Base-by-base conservation (phyloP, 2,329 filamentous ascomycete species). In the Fusarium udum region DNA sequence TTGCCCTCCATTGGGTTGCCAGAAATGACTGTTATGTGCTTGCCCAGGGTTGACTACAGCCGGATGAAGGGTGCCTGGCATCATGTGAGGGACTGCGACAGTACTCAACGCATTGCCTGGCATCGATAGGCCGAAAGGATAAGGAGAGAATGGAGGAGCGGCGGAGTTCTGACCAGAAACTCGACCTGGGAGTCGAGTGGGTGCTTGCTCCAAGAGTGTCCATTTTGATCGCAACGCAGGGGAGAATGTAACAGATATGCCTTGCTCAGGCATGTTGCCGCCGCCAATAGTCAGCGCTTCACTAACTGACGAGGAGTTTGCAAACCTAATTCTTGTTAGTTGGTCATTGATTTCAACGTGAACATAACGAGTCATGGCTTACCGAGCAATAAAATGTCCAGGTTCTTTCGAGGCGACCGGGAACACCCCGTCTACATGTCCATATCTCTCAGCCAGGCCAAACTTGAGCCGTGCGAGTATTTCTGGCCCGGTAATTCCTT, bases 141-240 rank as follows among this genome's bases (percentile, higher is more conserved):
- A 65, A 22, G 59, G 34, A 28, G 64, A 39, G 51, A 72, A 69
- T n/a, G 42, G 43, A 7, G 37, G 8, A 32, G 49, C 28, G n/a
- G 56, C 26, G 26, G 64, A 18, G 12, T 52, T n/a, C 34, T 69
- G 67, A 37, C 32, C 55, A 31, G 36, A 34, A 34, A 48, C 48
- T 59, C 49, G 51, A n/a, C 57, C 26, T 40, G 39, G 18, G 22
- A n/a, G n/a, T 4, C 60, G 65, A 13, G 42, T 59, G 22, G 63
- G 56, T 18, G 61, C 56, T 24, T 63, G 51, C 13, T 51, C 32
- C 15, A 64, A 48, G 16, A 55, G 45, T 34, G 63, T 63, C 81
- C 81, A 83, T 64, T 81, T 83, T 5, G 80, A 82, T 32, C 79
- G 73, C 52, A 78, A 48, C 11, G 76, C 72, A 7, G 81, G 78